These are phyloP conservation scores for Xerocomus nothofagi DNA, from an alignment of 1,284 basidiomycete species.

Conservation along the genomic window DNA sequence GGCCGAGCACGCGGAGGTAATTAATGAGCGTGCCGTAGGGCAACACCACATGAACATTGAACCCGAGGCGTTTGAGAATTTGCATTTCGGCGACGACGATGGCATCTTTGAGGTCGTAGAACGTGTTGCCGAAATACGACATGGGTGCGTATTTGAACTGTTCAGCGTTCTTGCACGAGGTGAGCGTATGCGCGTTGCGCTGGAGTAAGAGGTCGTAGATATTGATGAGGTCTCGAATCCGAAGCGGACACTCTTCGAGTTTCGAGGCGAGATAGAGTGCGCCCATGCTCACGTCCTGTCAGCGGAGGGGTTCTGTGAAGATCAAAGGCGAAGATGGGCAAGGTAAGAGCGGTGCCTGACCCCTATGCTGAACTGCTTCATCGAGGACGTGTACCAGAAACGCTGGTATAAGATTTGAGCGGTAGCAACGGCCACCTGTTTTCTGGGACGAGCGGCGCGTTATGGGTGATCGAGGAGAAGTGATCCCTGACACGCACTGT, in stretches of 20 bases:
- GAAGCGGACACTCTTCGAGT: slow-evolving; percentile 89
- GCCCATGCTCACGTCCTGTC: slow-evolving; percentile 89
- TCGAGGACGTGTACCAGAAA: slow-evolving; percentile 95
- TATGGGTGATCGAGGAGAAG: not conserved
- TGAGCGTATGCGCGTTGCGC: slow-evolving; percentile 37
- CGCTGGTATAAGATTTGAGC: slow-evolving; percentile 96
- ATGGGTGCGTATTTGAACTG: slow-evolving; percentile 78
- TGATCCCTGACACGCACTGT: slow-evolving; percentile 59
- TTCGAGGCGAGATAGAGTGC: slow-evolving; percentile 94
- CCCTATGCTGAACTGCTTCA: slow-evolving; percentile 90
- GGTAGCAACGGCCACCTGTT: slow-evolving; percentile 94
- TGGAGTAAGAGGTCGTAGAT: slow-evolving; percentile 86
- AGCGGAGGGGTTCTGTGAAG: slow-evolving; percentile 8
- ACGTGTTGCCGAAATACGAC: slow-evolving; percentile 81
- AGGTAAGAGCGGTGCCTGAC: slow-evolving; percentile 46
- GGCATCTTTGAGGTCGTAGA: slow-evolving; percentile 87
- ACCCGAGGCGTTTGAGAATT: slow-evolving; percentile 89
- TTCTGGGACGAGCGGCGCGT: slow-evolving; percentile 49
- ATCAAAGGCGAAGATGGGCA: not conserved
- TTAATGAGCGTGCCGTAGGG: slow-evolving; percentile 96
- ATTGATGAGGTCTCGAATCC: slow-evolving; percentile 94
- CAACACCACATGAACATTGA: slow-evolving; percentile 85
- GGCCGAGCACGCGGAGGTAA: slow-evolving; percentile 88
- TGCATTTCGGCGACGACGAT: slow-evolving; percentile 97
- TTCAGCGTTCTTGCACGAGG: slow-evolving; percentile 32